Percentiles rank a stretch among this genome's conserved stretches.
Evolutionary conservation across 345 rosid species (phyloP).

Genomic region (Rhodomyrtus tomentosa): DNA sequence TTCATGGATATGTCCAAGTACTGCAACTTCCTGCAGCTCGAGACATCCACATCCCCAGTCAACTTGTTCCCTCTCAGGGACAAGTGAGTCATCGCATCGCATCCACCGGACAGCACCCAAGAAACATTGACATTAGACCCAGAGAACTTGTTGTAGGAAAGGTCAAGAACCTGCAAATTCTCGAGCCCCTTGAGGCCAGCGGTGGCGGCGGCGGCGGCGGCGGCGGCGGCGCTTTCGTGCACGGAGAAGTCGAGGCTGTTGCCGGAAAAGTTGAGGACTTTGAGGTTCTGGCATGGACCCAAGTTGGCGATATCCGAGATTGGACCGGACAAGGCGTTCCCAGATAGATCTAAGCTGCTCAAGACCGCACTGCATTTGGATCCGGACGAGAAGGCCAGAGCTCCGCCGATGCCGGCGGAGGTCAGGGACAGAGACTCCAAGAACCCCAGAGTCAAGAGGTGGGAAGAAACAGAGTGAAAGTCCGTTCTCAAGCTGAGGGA

Average conservation of each 20-base stretch:
- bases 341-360: conserved; percentile 64
- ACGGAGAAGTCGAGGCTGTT: conserved; percentile 37
- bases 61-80: conserved; percentile 56
- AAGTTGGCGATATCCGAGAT: conserved; percentile 32
- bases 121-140: conserved; percentile 43
- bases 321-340: conserved; percentile 52
- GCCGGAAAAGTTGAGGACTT: conserved; percentile 45
- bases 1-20: conserved; percentile 63
- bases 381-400: conserved; percentile 35
- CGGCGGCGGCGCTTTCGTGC: conserved; percentile 12
- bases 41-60: conserved; percentile 56
- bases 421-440: conserved; percentile 47
- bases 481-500: conserved; percentile 28
- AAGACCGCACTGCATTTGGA: conserved; percentile 60
- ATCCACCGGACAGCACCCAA: conserved; percentile 36
- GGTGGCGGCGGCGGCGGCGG: background rate
- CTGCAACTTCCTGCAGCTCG: conserved; percentile 44
- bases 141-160: conserved; percentile 49
- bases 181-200: background rate
- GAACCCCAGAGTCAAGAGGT: conserved; percentile 36
- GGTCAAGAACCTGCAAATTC: conserved; percentile 56
- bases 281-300: conserved; percentile 44
- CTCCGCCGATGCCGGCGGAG: conserved; percentile 43
- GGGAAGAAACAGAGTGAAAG: conserved; percentile 43
- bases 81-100: conserved; percentile 37